These are phyloP conservation scores for Sordariomycetes sp. DNA, from an alignment of 2,329 filamentous ascomycete species.

Conservation along the genomic window DNA sequence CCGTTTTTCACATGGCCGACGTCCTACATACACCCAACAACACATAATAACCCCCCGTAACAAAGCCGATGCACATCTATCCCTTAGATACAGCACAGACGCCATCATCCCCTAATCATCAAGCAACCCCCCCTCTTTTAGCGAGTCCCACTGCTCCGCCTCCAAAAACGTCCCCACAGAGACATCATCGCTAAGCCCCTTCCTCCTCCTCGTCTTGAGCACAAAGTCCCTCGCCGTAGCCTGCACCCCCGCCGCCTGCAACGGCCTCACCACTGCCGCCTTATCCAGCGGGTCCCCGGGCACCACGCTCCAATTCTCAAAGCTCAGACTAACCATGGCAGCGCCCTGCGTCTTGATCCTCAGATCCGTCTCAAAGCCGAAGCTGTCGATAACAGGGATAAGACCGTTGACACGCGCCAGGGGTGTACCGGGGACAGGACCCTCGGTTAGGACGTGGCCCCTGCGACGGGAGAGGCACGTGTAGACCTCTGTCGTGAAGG, in stretches of 20 bases:
- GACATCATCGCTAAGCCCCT: constrained; percentile 90
- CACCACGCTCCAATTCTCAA: constrained; percentile 92
- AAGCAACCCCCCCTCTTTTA: constrained; percentile 81
- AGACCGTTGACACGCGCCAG: constrained; percentile 85
- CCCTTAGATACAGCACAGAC: background rate
- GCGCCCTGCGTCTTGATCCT: constrained; percentile 91
- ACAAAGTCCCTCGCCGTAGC: constrained; percentile 92
- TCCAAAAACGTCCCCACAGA: constrained; percentile 94
- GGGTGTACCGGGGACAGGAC: constrained; percentile 85
- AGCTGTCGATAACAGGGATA: constrained; percentile 91
- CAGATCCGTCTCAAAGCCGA: constrained; percentile 95
- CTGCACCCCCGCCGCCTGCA: constrained; percentile 80
- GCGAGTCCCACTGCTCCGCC: constrained; percentile 76
- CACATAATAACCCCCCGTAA: background rate
- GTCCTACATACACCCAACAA: too few species aligned
- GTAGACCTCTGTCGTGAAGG: constrained; percentile 79
- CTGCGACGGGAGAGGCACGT: constrained; percentile 79
- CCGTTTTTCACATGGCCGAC: too few species aligned
- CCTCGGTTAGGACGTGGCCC: constrained; percentile 89
- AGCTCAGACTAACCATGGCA: constrained; percentile 80
- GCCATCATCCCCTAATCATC: constrained; percentile 26
- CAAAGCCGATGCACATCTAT: background rate
- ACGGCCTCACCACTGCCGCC: constrained; percentile 64
- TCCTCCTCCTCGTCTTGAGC: constrained; percentile 83
- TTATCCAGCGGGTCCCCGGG: constrained; percentile 90